A percentile compares a stretch with the other conserved stretches of the same genome.
Evolutionary conservation across 768 basidiomycete genomes (phyloP).

Genomic region (Mycena rebaudengoi): DNA sequence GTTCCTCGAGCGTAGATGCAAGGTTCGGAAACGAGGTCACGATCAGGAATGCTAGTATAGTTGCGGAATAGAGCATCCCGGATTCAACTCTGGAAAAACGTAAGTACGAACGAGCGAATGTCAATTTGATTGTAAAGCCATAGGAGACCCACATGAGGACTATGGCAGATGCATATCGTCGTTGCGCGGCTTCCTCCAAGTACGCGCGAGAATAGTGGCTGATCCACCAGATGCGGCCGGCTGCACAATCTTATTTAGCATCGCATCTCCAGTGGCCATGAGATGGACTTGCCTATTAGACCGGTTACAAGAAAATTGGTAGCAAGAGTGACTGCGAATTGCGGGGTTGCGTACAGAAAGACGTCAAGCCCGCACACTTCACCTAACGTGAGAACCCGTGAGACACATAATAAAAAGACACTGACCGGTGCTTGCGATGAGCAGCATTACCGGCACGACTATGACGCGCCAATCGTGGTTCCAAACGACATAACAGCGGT

Average conservation of each 20-base stretch:
- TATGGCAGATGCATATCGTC: not conserved
- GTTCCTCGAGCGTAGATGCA: too few relatives aligned
- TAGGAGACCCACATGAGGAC: not conserved
- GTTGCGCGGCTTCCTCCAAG: not conserved
- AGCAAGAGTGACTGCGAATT: not conserved
- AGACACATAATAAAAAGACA: not conserved
- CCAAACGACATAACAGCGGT: not conserved
- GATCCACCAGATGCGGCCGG: not conserved
- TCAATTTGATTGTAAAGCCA: not conserved
- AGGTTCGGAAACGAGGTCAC: too few relatives aligned
- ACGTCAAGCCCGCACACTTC: not conserved
- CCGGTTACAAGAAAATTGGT: not conserved
- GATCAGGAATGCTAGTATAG: not conserved
- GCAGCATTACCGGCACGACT: not conserved
- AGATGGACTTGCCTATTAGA: not conserved
- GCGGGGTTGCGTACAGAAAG: not conserved
- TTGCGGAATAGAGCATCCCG: conserved; percentile 2
- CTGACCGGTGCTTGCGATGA: not conserved
- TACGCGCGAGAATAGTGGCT: not conserved
- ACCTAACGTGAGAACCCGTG: not conserved
- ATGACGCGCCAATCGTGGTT: not conserved
- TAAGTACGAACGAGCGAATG: not conserved
- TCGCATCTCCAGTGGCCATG: not conserved
- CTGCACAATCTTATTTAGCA: not conserved
- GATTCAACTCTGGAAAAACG: not conserved